These are phyloP conservation scores for Aspergillus calidoustus DNA, from an alignment of 2,329 filamentous ascomycete species.

Conservation along the genomic window DNA sequence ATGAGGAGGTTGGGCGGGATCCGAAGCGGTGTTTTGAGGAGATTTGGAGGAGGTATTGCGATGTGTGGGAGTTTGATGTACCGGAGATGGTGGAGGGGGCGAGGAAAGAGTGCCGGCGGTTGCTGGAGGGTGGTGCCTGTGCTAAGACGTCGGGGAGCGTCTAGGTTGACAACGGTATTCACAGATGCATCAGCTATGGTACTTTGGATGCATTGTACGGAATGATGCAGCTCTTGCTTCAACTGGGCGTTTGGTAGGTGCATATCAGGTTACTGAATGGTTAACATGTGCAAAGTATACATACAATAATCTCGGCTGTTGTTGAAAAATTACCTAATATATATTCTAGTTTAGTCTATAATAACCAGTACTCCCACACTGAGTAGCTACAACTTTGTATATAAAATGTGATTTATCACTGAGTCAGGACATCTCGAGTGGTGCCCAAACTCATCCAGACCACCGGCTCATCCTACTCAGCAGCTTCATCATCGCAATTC, in stretches of 20 bases:
- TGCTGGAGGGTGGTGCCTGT: neutral
- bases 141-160: too few relatives aligned
- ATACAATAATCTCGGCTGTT: neutral
- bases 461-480: too few relatives aligned
- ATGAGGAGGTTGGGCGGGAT: neutral
- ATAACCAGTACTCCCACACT: too few relatives aligned
- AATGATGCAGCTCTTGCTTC: neutral
- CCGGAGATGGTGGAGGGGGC: neutral
- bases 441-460: too few relatives aligned
- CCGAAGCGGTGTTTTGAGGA: neutral
- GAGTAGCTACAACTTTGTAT: too few relatives aligned
- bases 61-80: conserved; percentile 4
- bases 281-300: neutral
- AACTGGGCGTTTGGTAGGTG: neutral
- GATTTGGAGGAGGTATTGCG: neutral
- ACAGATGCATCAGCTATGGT: neutral
- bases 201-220: too few relatives aligned
- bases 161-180: neutral
- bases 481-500: neutral
- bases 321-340: neutral
- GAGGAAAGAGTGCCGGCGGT: neutral
- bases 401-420: too few relatives aligned
- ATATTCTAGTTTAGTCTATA: neutral
- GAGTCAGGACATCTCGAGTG: too few relatives aligned
- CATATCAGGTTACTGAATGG: neutral